Conservation (phyloP, 768 basidiomycete species). For the Tricholoma saponaceum region DNA sequence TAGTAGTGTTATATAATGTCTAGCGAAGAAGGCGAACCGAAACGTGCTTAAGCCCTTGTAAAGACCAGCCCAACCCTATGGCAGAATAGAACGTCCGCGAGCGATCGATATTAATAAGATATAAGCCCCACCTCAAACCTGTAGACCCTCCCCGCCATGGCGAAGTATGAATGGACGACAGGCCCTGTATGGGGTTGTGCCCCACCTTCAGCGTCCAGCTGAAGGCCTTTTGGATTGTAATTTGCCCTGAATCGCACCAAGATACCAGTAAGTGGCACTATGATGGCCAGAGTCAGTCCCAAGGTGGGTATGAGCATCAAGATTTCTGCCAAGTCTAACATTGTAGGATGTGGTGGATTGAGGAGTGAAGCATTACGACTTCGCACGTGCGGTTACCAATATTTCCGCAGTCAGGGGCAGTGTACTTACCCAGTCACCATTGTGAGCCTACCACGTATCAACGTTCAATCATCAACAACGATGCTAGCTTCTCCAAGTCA, state of each 20-base stretch:
- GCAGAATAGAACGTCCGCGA: not conserved
- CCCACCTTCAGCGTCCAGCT: conserved; percentile 71
- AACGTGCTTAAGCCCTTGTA: conserved; percentile 72
- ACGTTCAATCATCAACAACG: too few species aligned
- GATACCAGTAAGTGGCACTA: conserved; percentile 62
- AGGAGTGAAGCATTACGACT: not conserved
- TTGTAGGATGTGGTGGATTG: conserved; percentile 23
- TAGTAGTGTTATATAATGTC: conserved; percentile 1
- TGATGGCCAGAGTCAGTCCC: conserved; percentile 48
- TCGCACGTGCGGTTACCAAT: not conserved
- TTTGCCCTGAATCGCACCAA: conserved; percentile 79
- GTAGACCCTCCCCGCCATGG: conserved; percentile 69
- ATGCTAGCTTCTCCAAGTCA: too few species aligned
- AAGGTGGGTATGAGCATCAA: conserved; percentile 42
- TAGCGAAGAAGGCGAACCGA: not conserved
- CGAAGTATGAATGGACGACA: conserved; percentile 70
- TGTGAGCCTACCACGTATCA: too few species aligned
- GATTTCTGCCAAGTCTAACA: conserved; percentile 29
- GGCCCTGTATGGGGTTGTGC: conserved; percentile 77
- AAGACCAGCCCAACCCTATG: conserved; percentile 61
- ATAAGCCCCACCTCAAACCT: conserved; percentile 60
- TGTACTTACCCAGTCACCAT: too few species aligned
- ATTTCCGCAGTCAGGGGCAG: not conserved
- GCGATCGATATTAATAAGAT: not conserved
- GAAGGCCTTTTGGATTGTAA: conserved; percentile 82